A percentile compares a stretch with the other conserved stretches of the same genome.
Evolutionary conservation across 371 early-diverging fungal species (phyloP).

Genomic region (Zychaea mexicana): DNA sequence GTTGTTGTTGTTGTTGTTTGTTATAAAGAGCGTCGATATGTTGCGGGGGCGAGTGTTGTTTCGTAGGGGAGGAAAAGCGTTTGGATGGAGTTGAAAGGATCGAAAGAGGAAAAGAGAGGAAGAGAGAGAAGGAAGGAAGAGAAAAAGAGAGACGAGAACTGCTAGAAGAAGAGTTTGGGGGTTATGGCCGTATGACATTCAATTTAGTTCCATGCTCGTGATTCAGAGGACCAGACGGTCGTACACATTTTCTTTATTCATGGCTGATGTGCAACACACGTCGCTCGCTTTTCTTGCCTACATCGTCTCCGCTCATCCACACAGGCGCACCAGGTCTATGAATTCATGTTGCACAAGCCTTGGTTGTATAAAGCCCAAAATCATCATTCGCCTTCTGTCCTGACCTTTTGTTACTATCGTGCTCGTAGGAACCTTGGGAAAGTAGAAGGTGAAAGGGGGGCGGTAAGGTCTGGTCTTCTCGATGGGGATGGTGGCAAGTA

Average conservation of each 20-base stretch:
- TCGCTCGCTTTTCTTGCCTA: too few relatives aligned
- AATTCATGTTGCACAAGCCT: too few relatives aligned
- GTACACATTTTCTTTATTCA: slow-evolving; percentile 4
- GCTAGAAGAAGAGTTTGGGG: background rate
- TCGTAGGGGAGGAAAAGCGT: background rate
- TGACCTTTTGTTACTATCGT: too few relatives aligned
- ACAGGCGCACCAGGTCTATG: too few relatives aligned
- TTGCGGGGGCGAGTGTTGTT: background rate
- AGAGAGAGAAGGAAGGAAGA: background rate
- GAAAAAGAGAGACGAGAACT: background rate
- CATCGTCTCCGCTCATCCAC: background rate
- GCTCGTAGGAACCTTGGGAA: too few relatives aligned
- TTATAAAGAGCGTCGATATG: background rate
- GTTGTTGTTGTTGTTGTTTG: too few relatives aligned
- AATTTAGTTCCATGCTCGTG: slow-evolving; percentile 3
- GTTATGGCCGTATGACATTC: background rate
- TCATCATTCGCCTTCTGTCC: too few relatives aligned
- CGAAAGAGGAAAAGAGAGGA: background rate
- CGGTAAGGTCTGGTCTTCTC: too few relatives aligned
- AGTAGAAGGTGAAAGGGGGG: too few relatives aligned
- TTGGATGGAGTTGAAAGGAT: background rate
- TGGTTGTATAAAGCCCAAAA: too few relatives aligned
- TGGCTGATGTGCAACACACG: background rate
- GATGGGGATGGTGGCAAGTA: too few relatives aligned
- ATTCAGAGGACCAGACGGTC: background rate